A percentile compares a stretch with the other conserved stretches of the same genome.
Evolutionary conservation across 495 filamentous ascomycete genomes (phyloP).

Genomic region (Extremus antarcticus): DNA sequence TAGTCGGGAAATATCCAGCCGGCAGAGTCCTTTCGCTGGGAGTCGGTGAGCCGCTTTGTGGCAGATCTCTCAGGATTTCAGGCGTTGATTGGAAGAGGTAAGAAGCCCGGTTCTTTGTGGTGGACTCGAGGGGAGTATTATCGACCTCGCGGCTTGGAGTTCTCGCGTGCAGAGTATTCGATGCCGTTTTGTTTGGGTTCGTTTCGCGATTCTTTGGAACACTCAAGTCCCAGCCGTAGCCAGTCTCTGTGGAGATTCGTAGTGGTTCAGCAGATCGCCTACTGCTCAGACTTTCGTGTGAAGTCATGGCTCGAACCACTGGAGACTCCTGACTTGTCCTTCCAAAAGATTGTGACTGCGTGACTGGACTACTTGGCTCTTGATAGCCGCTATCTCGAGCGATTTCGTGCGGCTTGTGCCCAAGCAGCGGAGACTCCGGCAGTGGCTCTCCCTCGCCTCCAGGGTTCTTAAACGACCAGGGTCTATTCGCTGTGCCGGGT

Average conservation of each 20-base stretch:
- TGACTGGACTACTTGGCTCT: constrained; percentile 18
- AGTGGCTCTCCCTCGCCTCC: background rate
- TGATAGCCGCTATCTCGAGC: constrained; percentile 37
- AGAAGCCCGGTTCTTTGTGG: constrained; percentile 43
- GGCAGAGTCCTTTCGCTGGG: background rate
- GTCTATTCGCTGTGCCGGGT: no score
- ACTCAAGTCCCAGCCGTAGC: constrained; percentile 15
- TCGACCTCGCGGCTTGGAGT: constrained; percentile 7
- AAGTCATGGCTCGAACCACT: background rate
- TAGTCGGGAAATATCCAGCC: background rate
- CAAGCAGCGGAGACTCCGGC: background rate
- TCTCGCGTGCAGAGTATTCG: background rate
- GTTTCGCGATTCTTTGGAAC: constrained; percentile 10
- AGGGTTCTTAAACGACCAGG: constrained; percentile 10
- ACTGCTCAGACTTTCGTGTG: constrained; percentile 11
- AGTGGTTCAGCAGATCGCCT: constrained; percentile 20
- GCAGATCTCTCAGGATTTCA: background rate
- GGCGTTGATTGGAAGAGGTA: constrained; percentile 45
- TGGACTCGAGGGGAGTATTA: constrained; percentile 37
- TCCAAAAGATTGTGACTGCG: constrained; percentile 3
- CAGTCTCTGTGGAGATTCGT: constrained; percentile 17
- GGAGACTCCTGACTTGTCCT: background rate
- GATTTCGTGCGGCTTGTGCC: constrained; percentile 18
- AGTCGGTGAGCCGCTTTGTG: background rate
- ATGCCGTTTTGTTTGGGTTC: background rate